Conservation (phyloP, 75 land plant species). For the Sequoiadendron giganteum region DNA sequence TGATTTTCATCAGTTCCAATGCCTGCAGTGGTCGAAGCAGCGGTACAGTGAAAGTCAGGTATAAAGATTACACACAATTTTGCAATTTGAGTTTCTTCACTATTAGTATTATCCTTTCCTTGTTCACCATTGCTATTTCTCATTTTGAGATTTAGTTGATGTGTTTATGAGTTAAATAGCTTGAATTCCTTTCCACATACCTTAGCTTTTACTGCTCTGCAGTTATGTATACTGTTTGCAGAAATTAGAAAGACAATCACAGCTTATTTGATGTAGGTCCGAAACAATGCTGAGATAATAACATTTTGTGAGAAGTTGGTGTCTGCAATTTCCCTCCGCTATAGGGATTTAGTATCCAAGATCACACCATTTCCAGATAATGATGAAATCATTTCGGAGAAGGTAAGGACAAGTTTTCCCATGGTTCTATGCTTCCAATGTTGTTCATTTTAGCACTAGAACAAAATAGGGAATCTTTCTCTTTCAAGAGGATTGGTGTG, state of each 20-base stretch:
- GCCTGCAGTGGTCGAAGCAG: constrained; percentile 44
- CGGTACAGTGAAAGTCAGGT: constrained; percentile 35
- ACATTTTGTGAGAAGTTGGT: constrained; percentile 27
- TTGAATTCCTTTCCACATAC: constrained; percentile 1
- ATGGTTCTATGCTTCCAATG: neutral
- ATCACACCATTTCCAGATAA: constrained; percentile 49
- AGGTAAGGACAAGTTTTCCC: constrained; percentile 19
- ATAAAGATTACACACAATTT: neutral
- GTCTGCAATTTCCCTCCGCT: constrained; percentile 22
- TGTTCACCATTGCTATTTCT: neutral
- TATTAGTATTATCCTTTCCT: neutral
- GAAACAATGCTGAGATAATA: constrained; percentile 24
- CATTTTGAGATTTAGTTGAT: neutral
- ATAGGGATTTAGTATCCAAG: constrained; percentile 29
- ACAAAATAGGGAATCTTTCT: neutral
- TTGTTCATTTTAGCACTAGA: neutral
- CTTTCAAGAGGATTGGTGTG: neutral
- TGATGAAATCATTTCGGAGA: constrained; percentile 44
- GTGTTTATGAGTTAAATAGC: neutral
- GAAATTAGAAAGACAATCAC: neutral
- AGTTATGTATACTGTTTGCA: neutral
- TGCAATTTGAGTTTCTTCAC: neutral
- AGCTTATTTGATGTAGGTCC: constrained; percentile 18
- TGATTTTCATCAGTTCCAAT: constrained; percentile 38
- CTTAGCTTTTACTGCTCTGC: neutral